Base-by-base conservation (phyloP, 2,329 filamentous ascomycete genomes). In the Calonectria crousiana region DNA sequence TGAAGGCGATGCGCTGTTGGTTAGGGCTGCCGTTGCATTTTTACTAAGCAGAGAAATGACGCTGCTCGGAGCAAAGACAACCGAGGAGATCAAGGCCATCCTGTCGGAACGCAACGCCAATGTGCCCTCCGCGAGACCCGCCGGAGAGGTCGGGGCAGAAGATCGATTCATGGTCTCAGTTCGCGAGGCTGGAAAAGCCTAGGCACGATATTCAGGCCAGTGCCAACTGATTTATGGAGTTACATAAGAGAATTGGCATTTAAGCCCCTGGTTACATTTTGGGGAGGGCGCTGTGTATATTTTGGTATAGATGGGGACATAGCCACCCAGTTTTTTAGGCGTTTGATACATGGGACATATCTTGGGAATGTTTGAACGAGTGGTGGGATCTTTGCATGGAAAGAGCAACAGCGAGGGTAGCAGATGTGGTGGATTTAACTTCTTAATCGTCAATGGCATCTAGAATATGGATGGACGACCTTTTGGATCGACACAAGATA, bases 1-100 rank as follows among this genome's bases (percentile, higher is more conserved):
- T 77, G 95, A 97, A 81, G 94, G 94, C 32, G 95, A 97, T 76
- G 88, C 90, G 1, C 87, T 94, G 1, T 86, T 96, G 0, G 90
- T 96, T 9, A 87, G 94, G 0, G 93, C 93, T 1, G 93, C 91
- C 0, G 92, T 95, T 0, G 95, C 93, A 0, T 86, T 94, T 23
- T 83, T 97, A 26, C 78, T 90, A 6, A 85, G 87, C 36, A 86
- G 85, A 23, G 90, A 92, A 79, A 89, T 89, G 84, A 81, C 85
- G 1, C 83, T 92, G 3, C 85, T 92, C 1, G 85, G 87, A 11
- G 84, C 88, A 14, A 86, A 85, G 76, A 88, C 83, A 3, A 78
- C 84, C 0, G 83, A 82, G 0, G 89, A 90, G 65, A 85, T 91
- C 8, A 83, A 83, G 69, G 78, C 81, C 2, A 82, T 88, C 30